Base-by-base conservation (phyloP, 2,329 filamentous ascomycete genomes). In the Aplosporella prunicola region DNA sequence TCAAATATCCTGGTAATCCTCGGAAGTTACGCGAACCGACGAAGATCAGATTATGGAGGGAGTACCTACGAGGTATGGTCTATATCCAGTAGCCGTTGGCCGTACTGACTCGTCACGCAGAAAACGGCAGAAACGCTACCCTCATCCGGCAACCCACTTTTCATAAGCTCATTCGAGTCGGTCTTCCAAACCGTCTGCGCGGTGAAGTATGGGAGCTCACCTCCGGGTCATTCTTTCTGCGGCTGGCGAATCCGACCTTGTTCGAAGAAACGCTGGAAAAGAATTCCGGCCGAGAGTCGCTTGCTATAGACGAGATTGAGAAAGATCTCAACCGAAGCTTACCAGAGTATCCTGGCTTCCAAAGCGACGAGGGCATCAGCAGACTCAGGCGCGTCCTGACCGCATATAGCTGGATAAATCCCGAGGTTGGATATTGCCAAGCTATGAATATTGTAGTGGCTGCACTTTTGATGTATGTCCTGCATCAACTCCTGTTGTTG, bases 361-460 rank as follows among this genome's bases (percentile, higher is more conserved):
- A 98, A 62, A 93, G 82, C 53, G 83, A 94, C 57, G 88, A 95
- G 52, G 91, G 91, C 11, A 98, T 98, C 47, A 85, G 80, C 29
- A 76, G 91, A 14, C 68, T 98, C 44, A 79, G 91, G 42, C 76
- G 89, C 41, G 91, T 98, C 24, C 70, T 98, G 39, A 96, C 89
- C 2, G 91, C 91, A 4, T 98, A 98, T 66, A 95, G 88, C 63
- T 98, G 91, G 91, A 84, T 81, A 32, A 91, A 98, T 52, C 75
- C 84, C 36, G 87, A 95, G 47, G 88, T 98, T 39, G 91, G 91
- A 47, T 98, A 98, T 62, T 98, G 91, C 60, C 91, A 98, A 63
- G 91, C 91, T 44, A 98, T 98, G 91, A 98, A 98, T 60, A 98
- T 98, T 49, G 91, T 98, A 22, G 89, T 95, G 38, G 91, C 91